Evolutionary conservation across 2,329 filamentous ascomycete genomes (phyloP), one percentile per base, ranked within the genome.

Genomic region (Cercospora sp.): DNA sequence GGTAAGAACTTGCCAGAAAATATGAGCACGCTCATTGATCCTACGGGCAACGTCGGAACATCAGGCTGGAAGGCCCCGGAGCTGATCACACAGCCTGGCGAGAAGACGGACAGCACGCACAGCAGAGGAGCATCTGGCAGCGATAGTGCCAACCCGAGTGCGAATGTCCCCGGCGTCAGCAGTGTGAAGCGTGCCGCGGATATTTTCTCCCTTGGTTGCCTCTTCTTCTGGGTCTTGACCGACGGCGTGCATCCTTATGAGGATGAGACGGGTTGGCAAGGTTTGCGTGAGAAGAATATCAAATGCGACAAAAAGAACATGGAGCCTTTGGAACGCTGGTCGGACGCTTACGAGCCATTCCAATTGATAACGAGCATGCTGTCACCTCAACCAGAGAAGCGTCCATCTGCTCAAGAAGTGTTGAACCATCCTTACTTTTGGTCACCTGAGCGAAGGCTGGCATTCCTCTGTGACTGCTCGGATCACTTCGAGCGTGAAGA

Each of bases 161-260:
- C 66, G 5, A 84, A 86, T 8, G 84, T 83, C 49, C 64, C 63
- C 49, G 72, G 70, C 3, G 66, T 71, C 1, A 90, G 93, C 68
- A 91, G 95, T 62, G 94, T 96, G 6, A 99, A 97, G 57, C 90
- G 95, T 57, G 92, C 95, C 8, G 97, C 98, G 69, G 95, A 99
- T 77, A 97, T 99, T 28, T 99, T 99, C 82, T 97, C 94, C 0
- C 86, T 99, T 40, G 95, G 95, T 1, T 90, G 97, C 63, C 93
- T 99, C n/a, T 99, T 97, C 83, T 98, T 94, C 82, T 99, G 97
- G 79, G 94, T 98, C n/a, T 85, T 99, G 68, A 97, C 94, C 1
- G 91, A 93, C 70, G 95, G 95, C 16, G 88, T 87, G 1, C 95
- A 99, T 79, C 95, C 95, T 0, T 99, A 96, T 75, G 94, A 97